Conservation (phyloP, 495 filamentous ascomycete species). For the Penicillium alfredii region DNA sequence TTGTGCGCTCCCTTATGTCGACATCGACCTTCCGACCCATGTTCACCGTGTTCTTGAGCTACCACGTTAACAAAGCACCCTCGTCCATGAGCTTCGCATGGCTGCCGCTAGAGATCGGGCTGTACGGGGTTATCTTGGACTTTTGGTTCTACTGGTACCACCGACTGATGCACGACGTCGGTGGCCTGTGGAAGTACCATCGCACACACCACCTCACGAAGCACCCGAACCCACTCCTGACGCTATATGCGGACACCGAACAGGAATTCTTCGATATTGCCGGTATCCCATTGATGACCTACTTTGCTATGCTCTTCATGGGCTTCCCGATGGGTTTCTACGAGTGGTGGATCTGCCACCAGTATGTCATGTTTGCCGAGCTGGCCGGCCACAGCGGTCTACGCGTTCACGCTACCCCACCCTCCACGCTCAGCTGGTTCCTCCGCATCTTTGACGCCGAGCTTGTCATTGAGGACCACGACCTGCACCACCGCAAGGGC, state of each 20-base stretch:
- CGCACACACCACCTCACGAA: constrained; percentile 39
- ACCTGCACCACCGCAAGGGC: constrained; percentile 36
- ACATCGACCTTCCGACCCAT: constrained; percentile 30
- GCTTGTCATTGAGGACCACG: constrained; percentile 35
- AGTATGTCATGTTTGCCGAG: constrained; percentile 33
- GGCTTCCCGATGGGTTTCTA: constrained; percentile 38
- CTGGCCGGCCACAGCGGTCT: constrained; percentile 33
- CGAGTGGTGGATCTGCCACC: constrained; percentile 39
- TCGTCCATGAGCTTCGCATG: constrained; percentile 23
- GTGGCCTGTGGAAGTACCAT: constrained; percentile 34
- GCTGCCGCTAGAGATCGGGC: constrained; percentile 26
- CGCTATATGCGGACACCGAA: constrained; percentile 31
- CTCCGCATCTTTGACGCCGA: constrained; percentile 26
- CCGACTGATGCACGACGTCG: constrained; percentile 31
- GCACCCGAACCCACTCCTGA: constrained; percentile 33
- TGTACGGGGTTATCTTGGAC: constrained; percentile 35
- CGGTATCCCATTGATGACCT: constrained; percentile 32
- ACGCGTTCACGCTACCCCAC: constrained; percentile 26
- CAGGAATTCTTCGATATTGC: constrained; percentile 38
- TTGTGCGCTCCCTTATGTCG: constrained; percentile 23
- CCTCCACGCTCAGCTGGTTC: constrained; percentile 26
- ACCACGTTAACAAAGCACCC: constrained; percentile 17
- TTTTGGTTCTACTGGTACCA: constrained; percentile 43
- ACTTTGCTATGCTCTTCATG: constrained; percentile 24
- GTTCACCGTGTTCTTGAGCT: constrained; percentile 29